Conservation (phyloP, 2,329 filamentous ascomycete species). For the Monosporascus sp. region DNA sequence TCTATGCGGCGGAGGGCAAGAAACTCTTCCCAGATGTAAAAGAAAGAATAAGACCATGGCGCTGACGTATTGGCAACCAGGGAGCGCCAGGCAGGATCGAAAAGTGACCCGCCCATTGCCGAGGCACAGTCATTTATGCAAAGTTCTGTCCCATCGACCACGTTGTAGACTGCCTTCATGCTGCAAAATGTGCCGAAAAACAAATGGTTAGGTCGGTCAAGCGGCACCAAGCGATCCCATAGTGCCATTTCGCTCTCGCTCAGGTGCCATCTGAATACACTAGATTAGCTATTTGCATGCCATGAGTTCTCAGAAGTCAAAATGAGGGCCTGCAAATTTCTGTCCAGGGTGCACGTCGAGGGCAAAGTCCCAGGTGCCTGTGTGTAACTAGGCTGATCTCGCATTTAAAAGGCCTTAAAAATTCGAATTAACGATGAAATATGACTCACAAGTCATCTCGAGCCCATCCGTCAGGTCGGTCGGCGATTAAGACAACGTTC, state of each 20-base stretch:
- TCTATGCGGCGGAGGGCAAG: not conserved
- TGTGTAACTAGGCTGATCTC: too few species aligned
- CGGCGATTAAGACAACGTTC: conserved; percentile 9
- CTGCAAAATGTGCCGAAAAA: conserved; percentile 12
- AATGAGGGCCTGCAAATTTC: too few species aligned
- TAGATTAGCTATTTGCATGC: too few species aligned
- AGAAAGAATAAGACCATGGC: not conserved
- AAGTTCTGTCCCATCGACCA: fast-evolving
- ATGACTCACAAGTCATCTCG: conserved; percentile 12
- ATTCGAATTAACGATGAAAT: not conserved
- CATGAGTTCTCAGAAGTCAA: too few species aligned
- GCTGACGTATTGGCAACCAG: too few species aligned
- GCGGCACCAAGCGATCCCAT: conserved; percentile 15
- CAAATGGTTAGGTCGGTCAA: conserved; percentile 11
- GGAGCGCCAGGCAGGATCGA: too few species aligned
- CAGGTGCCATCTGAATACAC: conserved; percentile 4
- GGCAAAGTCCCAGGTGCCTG: too few species aligned
- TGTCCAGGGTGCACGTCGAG: too few species aligned
- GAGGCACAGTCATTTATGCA: not conserved
- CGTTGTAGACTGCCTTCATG: conserved; percentile 3
- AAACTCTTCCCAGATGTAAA: not conserved
- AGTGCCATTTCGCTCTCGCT: conserved; percentile 6
- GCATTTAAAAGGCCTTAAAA: too few species aligned
- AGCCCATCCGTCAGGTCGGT: conserved; percentile 15
- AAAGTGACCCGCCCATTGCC: not conserved